Conservation (phyloP, 352 stramenopile species). For the Globisporangium orthogonon region DNA sequence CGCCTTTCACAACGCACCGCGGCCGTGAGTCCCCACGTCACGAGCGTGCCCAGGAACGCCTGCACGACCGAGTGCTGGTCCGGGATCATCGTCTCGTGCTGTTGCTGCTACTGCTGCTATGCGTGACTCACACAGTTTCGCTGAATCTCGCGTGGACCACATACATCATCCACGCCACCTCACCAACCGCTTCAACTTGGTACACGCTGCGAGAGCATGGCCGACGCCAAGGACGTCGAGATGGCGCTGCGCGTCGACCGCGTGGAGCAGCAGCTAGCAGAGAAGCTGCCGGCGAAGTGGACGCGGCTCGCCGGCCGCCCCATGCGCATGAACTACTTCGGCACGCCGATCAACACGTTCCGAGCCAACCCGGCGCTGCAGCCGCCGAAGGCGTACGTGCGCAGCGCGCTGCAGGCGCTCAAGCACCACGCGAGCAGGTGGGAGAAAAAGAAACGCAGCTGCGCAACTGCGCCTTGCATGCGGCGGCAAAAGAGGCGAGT, state of each 20-base stretch:
- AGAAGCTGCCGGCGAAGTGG: constrained; percentile 36
- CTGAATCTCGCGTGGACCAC: neutral
- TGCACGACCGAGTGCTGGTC: constrained; percentile 69
- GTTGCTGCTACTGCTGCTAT: neutral
- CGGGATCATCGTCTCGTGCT: constrained; percentile 47
- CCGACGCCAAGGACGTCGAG: constrained; percentile 20
- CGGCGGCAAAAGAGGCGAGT: neutral
- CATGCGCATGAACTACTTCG: constrained; percentile 57
- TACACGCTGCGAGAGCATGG: neutral
- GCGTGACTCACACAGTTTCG: neutral
- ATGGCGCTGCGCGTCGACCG: constrained; percentile 32
- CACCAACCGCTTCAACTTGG: too few species aligned
- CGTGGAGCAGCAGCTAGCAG: constrained; percentile 47
- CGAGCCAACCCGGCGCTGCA: constrained; percentile 42
- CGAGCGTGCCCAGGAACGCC: constrained; percentile 73
- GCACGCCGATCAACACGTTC: constrained; percentile 59
- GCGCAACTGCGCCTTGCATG: neutral
- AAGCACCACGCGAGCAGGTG: constrained; percentile 22
- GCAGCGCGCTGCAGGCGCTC: constrained; percentile 32
- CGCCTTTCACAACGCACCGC: constrained; percentile 24
- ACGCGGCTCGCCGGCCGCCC: constrained; percentile 35
- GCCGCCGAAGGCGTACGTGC: constrained; percentile 37
- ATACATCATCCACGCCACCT: too few species aligned
- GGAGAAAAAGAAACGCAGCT: neutral
- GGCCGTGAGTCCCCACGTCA: constrained; percentile 83